Evolutionary conservation across 768 basidiomycete genomes (phyloP).

Genomic region (Mycena vulgaris): DNA sequence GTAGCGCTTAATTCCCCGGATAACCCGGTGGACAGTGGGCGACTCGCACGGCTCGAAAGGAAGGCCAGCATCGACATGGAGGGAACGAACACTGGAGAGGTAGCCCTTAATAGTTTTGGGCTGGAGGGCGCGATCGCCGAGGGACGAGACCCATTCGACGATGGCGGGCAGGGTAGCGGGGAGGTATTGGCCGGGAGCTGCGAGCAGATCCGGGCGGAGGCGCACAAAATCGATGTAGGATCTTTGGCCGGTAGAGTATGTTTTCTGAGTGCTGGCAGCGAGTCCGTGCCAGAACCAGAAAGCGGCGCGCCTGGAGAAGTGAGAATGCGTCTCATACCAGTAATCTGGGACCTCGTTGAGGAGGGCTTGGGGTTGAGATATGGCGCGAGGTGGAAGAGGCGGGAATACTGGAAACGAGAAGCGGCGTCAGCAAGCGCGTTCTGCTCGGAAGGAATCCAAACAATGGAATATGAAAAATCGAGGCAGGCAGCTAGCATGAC

Average conservation of each 20-base stretch:
- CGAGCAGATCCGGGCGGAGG: background rate
- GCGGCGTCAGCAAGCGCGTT: slow-evolving; percentile 34
- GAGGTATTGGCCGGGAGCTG: background rate
- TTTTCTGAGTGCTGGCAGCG: slow-evolving; percentile 22
- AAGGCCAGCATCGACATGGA: slow-evolving; percentile 49
- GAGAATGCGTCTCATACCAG: slow-evolving; percentile 16
- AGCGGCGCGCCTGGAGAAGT: slow-evolving; percentile 13
- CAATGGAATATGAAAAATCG: slow-evolving; percentile 28
- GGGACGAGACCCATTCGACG: background rate
- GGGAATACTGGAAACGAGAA: slow-evolving; percentile 35
- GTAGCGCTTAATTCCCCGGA: slow-evolving; percentile 51
- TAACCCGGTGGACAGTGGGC: slow-evolving; percentile 43
- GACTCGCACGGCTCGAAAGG: slow-evolving; percentile 45
- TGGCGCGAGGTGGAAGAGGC: slow-evolving; percentile 19
- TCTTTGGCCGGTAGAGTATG: slow-evolving; percentile 16
- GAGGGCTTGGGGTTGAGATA: slow-evolving; percentile 7
- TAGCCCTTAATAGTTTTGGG: background rate
- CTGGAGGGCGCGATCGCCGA: background rate
- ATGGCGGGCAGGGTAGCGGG: background rate
- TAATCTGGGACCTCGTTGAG: slow-evolving; percentile 12
- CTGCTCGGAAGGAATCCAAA: slow-evolving; percentile 25
- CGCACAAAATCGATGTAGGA: slow-evolving; percentile 19
- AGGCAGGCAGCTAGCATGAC: slow-evolving; percentile 7
- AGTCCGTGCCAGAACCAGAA: slow-evolving; percentile 31
- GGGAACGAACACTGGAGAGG: slow-evolving; percentile 37